Base-by-base conservation (phyloP, 495 filamentous ascomycete genomes). In the Hypoxylon trugodes region DNA sequence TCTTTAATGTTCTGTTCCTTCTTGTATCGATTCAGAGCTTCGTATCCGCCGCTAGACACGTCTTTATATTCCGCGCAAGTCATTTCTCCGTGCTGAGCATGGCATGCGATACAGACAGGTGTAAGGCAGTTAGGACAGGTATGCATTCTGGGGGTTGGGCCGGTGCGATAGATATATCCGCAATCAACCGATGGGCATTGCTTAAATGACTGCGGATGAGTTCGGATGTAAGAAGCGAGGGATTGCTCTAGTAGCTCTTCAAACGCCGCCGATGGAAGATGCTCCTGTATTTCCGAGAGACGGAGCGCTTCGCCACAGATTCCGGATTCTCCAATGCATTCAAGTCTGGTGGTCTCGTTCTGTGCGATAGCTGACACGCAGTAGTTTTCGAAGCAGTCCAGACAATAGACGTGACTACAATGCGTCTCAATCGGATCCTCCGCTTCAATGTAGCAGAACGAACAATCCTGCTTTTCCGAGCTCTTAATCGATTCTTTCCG, bases 351-450 rank as follows among this genome's bases (percentile, higher is more conserved):
- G 16, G 66, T 59, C 7, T 68, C 36, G 1, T 59, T 24, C 15
- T 45, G 46, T 4, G 50, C 58, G 3, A 22, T 42, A 25, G 55
- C 57, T 2, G 77, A 70, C 28, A 65, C 52, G 43, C 77, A 77
- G 18, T 77, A 45, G 15, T 66, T 45, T 3, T 69, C 58, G 49
- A 83, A 79, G 48, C 81, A 82, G n/a, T 74, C 73, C 0, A 60
- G 58, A 69, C 81, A 82, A 63, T 82, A 84, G 8, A 54, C 41
- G 56, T 84, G 81, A 2, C 53, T 54, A 57, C 81, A 84, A 5
- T 36, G 12, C 8, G 76, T 78, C 7, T 38, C 57, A 8, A 80
- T 33, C 1, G 78, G 69, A 25, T 79, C 54, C 24, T 77, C 74
- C 3, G 74, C 73, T 25, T 71, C 65, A 8, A 56, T 74, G 68